A percentile compares a stretch with the other conserved stretches of the same genome.
Conservation (phyloP, 1,284 basidiomycete species). For the Heliocybe sulcata region DNA sequence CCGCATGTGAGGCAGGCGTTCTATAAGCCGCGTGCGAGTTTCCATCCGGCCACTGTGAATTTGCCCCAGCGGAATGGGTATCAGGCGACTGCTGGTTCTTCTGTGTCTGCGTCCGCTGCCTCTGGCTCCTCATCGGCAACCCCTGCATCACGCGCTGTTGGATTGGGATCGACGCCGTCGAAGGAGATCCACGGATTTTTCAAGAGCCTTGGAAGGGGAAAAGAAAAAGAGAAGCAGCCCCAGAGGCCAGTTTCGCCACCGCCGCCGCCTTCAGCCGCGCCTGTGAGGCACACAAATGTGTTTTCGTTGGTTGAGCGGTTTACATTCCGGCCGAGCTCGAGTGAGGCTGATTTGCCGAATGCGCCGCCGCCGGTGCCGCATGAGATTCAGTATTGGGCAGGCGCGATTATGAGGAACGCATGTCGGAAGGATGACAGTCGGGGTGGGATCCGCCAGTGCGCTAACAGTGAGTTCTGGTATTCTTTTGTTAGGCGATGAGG, state of each 20-base stretch:
- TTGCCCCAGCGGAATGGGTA: constrained; percentile 11
- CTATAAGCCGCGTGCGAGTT: constrained; percentile 73
- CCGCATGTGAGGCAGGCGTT: constrained; percentile 97
- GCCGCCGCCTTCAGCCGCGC: constrained; percentile 15
- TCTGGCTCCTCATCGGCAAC: constrained; percentile 7
- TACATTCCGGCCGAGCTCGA: constrained; percentile 86
- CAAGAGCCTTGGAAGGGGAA: constrained; percentile 26
- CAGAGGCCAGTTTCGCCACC: constrained; percentile 11
- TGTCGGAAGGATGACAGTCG: constrained; percentile 93
- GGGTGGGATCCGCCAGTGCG: constrained; percentile 95
- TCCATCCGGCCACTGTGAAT: constrained; percentile 61
- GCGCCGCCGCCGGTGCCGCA: constrained; percentile 70
- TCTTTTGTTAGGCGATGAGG: background rate
- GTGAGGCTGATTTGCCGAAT: constrained; percentile 66
- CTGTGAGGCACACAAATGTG: constrained; percentile 69
- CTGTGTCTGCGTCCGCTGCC: constrained; percentile 4
- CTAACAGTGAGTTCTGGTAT: constrained; percentile 67
- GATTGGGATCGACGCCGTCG: constrained; percentile 4
- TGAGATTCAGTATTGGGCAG: constrained; percentile 99
- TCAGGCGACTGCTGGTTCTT: background rate
- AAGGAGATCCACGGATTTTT: constrained; percentile 24
- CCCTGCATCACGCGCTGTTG: background rate
- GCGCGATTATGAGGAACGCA: constrained; percentile 98
- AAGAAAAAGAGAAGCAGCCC: constrained; percentile 25
- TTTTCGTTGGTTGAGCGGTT: constrained; percentile 96